A percentile compares a stretch with the other conserved stretches of the same genome.
Conservation (phyloP, 2,329 filamentous ascomycete species). For the Pseudocercospora eumusae region DNA sequence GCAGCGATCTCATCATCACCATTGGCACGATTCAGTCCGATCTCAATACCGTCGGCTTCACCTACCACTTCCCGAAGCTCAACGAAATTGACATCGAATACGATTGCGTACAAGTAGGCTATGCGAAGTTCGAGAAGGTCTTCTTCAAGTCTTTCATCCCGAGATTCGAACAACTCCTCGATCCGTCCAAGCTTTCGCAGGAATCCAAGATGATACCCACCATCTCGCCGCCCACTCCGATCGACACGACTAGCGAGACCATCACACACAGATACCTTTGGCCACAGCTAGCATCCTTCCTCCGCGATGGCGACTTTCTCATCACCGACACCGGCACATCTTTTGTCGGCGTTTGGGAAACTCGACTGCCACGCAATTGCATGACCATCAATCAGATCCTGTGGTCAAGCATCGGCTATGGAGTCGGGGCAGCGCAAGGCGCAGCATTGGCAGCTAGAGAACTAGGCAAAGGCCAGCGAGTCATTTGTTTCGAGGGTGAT, state of each 20-base stretch:
- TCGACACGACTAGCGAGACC: slow-evolving; percentile 32
- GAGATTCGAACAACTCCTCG: slow-evolving; percentile 12
- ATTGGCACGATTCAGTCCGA: slow-evolving; percentile 73
- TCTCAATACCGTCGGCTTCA: slow-evolving; percentile 82
- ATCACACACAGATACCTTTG: slow-evolving; percentile 77
- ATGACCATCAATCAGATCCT: slow-evolving; percentile 78
- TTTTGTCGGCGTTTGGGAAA: slow-evolving; percentile 87
- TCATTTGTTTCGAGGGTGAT: slow-evolving; percentile 50
- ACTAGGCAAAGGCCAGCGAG: slow-evolving; percentile 38
- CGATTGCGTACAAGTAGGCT: slow-evolving; percentile 67
- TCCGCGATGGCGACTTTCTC: slow-evolving; percentile 72
- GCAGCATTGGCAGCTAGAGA: slow-evolving; percentile 76
- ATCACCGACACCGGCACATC: slow-evolving; percentile 86
- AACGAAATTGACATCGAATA: slow-evolving; percentile 81
- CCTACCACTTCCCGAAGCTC: slow-evolving; percentile 73
- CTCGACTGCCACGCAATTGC: slow-evolving; percentile 74
- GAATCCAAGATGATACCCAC: slow-evolving; percentile 7
- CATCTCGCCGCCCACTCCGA: slow-evolving; percentile 15
- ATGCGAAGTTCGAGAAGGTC: slow-evolving; percentile 21
- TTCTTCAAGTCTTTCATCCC: slow-evolving; percentile 21
- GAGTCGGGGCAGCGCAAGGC: slow-evolving; percentile 63
- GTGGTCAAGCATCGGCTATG: slow-evolving; percentile 68
- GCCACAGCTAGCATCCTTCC: slow-evolving; percentile 72
- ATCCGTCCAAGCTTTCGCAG: slow-evolving; percentile 5
- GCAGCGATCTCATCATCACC: slow-evolving; percentile 68